These are phyloP conservation scores for Fistulinella cinereoalba DNA, from an alignment of 1,284 basidiomycete genomes.

Conservation along the genomic window DNA sequence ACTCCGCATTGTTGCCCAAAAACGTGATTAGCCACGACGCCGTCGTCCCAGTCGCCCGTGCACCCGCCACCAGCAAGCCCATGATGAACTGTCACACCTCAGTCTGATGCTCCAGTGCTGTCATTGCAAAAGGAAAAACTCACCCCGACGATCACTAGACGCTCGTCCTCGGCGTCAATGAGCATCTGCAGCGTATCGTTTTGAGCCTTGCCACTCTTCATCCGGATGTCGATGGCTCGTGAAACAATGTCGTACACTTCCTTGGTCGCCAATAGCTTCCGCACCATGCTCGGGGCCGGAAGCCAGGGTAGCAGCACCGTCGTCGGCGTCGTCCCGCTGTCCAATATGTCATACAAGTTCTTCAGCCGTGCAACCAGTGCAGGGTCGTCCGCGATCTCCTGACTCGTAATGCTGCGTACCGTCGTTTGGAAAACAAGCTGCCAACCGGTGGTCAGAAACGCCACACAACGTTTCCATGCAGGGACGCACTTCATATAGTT, in stretches of 20 bases:
- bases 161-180: conserved; percentile 63
- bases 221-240: conserved; percentile 50
- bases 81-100: conserved; percentile 60
- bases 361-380: conserved; percentile 56
- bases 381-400: conserved; percentile 65
- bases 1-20: conserved; percentile 60
- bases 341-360: conserved; percentile 60
- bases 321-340: conserved; percentile 64
- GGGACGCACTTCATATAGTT: conserved; percentile 59
- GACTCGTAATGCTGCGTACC: conserved; percentile 59
- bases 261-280: conserved; percentile 66
- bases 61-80: conserved; percentile 71
- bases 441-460: neutral
- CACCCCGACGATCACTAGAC: conserved; percentile 64
- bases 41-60: conserved; percentile 72
- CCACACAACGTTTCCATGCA: neutral
- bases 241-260: conserved; percentile 67
- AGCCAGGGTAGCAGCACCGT: conserved; percentile 72
- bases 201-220: conserved; percentile 50
- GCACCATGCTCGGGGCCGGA: conserved; percentile 65
- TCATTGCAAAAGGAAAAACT: too few relatives aligned
- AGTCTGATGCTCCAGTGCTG: too few relatives aligned
- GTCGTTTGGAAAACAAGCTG: conserved; percentile 72
- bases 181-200: conserved; percentile 72
- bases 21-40: conserved; percentile 72